Evolutionary conservation across 2,329 filamentous ascomycete genomes (phyloP).

Genomic region (Ceratocystis lukuohia): DNA sequence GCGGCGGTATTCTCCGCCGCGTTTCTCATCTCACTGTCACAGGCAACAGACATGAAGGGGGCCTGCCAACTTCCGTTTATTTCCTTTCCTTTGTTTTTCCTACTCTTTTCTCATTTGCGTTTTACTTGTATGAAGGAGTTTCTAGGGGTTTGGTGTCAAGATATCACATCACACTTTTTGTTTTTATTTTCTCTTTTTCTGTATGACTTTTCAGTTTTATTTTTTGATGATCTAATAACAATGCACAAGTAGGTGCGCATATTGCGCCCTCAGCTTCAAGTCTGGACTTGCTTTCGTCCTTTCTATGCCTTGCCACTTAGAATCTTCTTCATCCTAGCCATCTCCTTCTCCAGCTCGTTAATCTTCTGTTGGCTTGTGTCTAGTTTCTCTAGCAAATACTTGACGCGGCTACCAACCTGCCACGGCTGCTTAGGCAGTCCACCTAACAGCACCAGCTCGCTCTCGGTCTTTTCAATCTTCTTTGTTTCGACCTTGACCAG

Average conservation of each 20-base stretch:
- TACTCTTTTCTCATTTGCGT: background rate
- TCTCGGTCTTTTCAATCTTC: slow-evolving; percentile 65
- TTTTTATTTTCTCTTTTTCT: background rate
- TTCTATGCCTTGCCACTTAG: slow-evolving; percentile 11
- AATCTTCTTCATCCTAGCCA: slow-evolving; percentile 53
- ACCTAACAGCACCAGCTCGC: slow-evolving; percentile 59
- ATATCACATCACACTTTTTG: background rate
- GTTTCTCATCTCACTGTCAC: background rate
- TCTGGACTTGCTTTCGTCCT: background rate
- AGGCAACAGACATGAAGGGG: background rate
- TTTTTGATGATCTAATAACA: background rate
- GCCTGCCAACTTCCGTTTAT: background rate
- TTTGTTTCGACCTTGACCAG: slow-evolving; percentile 58
- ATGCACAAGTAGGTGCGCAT: background rate
- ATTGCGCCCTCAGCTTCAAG: background rate
- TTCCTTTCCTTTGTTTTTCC: background rate
- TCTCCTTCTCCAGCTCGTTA: slow-evolving; percentile 58
- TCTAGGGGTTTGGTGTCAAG: slow-evolving; percentile 3
- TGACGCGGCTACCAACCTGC: slow-evolving; percentile 51
- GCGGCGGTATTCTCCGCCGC: background rate
- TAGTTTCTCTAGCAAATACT: slow-evolving; percentile 63
- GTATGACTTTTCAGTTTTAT: background rate
- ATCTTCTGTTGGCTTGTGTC: slow-evolving; percentile 62
- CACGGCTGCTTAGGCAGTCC: slow-evolving; percentile 55
- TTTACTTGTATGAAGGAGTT: background rate